Conservation (phyloP, 306 rosid genomes). For the Myrica gale region DNA sequence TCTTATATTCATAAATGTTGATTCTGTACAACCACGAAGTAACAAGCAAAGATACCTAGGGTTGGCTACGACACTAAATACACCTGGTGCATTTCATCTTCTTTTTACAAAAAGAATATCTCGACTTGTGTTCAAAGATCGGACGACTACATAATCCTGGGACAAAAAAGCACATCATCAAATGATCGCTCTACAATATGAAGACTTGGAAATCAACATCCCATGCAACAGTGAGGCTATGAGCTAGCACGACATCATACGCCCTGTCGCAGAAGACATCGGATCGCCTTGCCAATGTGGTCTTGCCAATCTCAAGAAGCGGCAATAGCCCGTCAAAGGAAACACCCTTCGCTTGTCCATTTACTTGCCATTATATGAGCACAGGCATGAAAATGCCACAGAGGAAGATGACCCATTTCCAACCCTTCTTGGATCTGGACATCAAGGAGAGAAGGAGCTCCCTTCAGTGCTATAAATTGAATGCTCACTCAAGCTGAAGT, state of each 20-base stretch:
- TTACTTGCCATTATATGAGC: constrained; percentile 36
- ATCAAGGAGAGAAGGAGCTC: constrained; percentile 62
- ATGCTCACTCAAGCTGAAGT: constrained; percentile 78
- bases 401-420: constrained; percentile 28
- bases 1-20: background rate
- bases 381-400: constrained; percentile 23
- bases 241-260: constrained; percentile 21
- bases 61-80: background rate
- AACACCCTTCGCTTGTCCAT: constrained; percentile 27
- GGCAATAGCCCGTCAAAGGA: constrained; percentile 22
- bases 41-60: background rate
- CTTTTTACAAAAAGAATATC: background rate
- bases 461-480: constrained; percentile 80
- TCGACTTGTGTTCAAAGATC: background rate
- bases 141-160: background rate
- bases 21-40: background rate
- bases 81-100: constrained; percentile 1
- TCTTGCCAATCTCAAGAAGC: constrained; percentile 24
- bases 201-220: constrained; percentile 25
- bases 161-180: constrained; percentile 13
- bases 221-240: constrained; percentile 18
- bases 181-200: constrained; percentile 29
- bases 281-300: background rate
- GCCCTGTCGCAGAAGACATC: constrained; percentile 21
- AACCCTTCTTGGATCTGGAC: constrained; percentile 31